A percentile compares a stretch with the other conserved stretches of the same genome.
Evolutionary conservation across 140 eudicot species (phyloP).

Genomic region (Anethum foeniculum): DNA sequence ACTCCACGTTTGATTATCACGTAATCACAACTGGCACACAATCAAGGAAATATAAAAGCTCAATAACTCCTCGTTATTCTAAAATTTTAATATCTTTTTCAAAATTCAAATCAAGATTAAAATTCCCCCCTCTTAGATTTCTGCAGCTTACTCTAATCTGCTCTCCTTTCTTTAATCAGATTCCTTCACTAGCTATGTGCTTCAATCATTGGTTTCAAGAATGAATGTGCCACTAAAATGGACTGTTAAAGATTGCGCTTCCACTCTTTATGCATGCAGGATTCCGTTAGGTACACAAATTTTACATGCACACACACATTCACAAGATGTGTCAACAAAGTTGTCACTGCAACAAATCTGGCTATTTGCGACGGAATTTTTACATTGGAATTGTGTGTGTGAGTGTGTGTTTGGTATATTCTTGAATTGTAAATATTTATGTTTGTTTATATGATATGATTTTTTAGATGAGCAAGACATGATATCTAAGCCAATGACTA

Average conservation of each 20-base stretch:
- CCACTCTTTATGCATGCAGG: conserved; percentile 53
- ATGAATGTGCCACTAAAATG: conserved; percentile 47
- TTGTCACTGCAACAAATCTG: too few relatives aligned
- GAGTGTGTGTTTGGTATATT: not conserved
- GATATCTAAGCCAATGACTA: not conserved
- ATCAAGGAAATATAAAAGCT: not conserved
- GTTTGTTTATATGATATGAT: not conserved
- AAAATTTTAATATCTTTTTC: not conserved
- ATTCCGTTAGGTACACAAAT: conserved; percentile 29
- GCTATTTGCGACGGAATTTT: too few relatives aligned
- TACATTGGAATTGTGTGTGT: too few relatives aligned
- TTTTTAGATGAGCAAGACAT: conserved; percentile 18
- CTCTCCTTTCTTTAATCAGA: not conserved
- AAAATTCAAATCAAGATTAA: conserved; percentile 8
- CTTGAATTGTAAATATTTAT: not conserved
- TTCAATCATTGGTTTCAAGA: not conserved
- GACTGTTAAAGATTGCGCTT: conserved; percentile 42
- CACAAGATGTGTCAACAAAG: not conserved
- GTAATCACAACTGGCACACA: conserved; percentile 11
- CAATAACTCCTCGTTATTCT: not conserved
- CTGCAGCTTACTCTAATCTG: not conserved
- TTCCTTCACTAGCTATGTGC: not conserved
- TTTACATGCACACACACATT: not conserved
- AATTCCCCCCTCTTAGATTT: not conserved
- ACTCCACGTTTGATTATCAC: conserved; percentile 4